Evolutionary conservation across 345 rosid genomes (phyloP).

Genomic region (Murraya koenigii): DNA sequence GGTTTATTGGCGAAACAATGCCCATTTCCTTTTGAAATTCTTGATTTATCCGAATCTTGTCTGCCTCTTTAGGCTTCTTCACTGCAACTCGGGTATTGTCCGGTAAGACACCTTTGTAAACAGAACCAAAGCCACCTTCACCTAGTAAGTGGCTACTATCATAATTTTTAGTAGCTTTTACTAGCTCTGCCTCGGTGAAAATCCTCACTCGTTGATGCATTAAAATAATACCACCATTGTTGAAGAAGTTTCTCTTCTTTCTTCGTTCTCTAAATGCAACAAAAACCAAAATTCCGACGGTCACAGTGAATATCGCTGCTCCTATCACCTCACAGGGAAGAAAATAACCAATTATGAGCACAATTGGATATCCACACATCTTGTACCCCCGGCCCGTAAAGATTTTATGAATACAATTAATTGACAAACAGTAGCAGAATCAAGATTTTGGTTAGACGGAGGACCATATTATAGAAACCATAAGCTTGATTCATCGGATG

Average conservation of each 20-base stretch:
- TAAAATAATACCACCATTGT: conserved; percentile 29
- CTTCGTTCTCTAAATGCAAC: conserved; percentile 3
- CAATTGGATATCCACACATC: neutral
- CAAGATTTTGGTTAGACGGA: too few relatives aligned
- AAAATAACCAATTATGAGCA: neutral
- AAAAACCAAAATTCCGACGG: neutral
- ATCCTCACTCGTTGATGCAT: conserved; percentile 32
- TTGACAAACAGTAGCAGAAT: too few relatives aligned
- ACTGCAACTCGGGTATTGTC: neutral
- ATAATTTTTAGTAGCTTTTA: too few relatives aligned
- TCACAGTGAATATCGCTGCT: neutral
- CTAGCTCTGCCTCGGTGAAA: conserved; percentile 21
- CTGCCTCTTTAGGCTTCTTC: conserved; percentile 12
- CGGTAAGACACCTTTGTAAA: too few relatives aligned
- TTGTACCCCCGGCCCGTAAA: too few relatives aligned
- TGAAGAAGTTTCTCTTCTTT: conserved; percentile 19
- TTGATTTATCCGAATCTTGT: conserved; percentile 11
- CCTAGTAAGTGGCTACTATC: too few relatives aligned
- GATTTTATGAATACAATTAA: too few relatives aligned
- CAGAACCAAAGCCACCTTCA: too few relatives aligned
- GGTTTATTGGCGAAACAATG: too few relatives aligned
- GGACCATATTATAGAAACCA: too few relatives aligned
- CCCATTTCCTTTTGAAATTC: conserved; percentile 21
- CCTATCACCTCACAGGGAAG: conserved; percentile 4
- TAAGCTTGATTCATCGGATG: too few relatives aligned